These are phyloP conservation scores for Ustilago hordei DNA, from an alignment of 1,284 basidiomycete species.

Conservation along the genomic window DNA sequence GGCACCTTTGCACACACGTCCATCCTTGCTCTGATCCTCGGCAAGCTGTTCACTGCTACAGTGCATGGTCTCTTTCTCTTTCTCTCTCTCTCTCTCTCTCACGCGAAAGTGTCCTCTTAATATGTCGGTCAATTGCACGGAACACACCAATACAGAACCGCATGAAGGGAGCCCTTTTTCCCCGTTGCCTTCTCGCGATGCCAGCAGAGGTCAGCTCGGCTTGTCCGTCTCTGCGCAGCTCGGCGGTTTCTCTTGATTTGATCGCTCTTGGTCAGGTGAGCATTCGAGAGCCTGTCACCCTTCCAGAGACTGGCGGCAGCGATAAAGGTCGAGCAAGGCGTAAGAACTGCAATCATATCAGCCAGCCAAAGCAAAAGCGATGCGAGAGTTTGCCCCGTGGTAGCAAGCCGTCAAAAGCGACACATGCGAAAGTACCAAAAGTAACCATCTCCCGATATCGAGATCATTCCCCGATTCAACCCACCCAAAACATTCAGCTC, in stretches of 20 bases:
- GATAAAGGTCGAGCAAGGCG: no score
- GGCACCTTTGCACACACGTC: neutral
- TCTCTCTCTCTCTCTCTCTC: neutral
- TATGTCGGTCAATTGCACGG: conserved; percentile 20
- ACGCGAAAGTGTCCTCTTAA: neutral
- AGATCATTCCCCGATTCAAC: neutral
- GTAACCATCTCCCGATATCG: neutral
- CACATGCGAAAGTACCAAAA: neutral
- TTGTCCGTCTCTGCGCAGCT: no score
- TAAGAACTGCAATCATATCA: no score
- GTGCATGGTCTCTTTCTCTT: neutral
- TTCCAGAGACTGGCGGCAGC: no score
- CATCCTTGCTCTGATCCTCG: neutral
- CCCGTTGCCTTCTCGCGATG: no score
- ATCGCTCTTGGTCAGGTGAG: no score
- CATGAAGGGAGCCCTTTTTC: no score
- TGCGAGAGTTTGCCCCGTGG: neutral
- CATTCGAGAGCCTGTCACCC: no score
- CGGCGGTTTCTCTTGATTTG: no score
- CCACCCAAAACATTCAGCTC: no score
- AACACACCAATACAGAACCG: neutral
- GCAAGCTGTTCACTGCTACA: neutral
- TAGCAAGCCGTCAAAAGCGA: conserved; percentile 8
- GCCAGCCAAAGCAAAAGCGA: no score
- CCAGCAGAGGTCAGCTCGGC: no score